phyloP scores from a whole-genome alignment of 768 basidiomycete genomes.

The Tylopilus cervinicoccineus region DNA sequence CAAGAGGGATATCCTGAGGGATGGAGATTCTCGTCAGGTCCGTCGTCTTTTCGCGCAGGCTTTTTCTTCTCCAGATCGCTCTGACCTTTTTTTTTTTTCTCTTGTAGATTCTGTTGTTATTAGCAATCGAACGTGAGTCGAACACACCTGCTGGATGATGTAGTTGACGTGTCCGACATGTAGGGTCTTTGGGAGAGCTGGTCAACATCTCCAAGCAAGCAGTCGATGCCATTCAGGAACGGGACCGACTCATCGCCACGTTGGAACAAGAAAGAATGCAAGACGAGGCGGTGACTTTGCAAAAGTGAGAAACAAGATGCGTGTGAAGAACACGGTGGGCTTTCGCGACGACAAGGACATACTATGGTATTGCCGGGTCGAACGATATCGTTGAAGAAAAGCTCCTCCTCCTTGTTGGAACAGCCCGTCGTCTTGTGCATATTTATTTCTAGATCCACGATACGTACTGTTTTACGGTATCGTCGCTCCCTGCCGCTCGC shows the following conservation, averaged over 20 bases:
- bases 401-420: too few species aligned
- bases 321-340: too few species aligned
- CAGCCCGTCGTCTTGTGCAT: too few species aligned
- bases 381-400: too few species aligned
- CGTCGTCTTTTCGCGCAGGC: constrained; percentile 11
- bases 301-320: not conserved
- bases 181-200: constrained; percentile 33
- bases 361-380: too few species aligned
- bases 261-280: constrained; percentile 8
- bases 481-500: too few species aligned
- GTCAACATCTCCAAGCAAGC: constrained; percentile 33
- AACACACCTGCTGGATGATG: not conserved
- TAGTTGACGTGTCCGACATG: not conserved
- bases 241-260: constrained; percentile 21
- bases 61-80: not conserved
- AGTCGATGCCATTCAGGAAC: constrained; percentile 27
- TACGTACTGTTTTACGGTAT: too few species aligned
- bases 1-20: constrained; percentile 41
- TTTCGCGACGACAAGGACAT: too few species aligned
- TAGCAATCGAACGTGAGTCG: constrained; percentile 45
- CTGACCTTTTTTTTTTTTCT: not conserved
- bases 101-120: constrained; percentile 37
- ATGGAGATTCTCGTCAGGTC: constrained; percentile 41
- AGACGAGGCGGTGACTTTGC: not conserved
- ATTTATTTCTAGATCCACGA: too few species aligned